Base-by-base conservation (phyloP, 768 basidiomycete genomes). In the Agaricus sinodeliciosus region DNA sequence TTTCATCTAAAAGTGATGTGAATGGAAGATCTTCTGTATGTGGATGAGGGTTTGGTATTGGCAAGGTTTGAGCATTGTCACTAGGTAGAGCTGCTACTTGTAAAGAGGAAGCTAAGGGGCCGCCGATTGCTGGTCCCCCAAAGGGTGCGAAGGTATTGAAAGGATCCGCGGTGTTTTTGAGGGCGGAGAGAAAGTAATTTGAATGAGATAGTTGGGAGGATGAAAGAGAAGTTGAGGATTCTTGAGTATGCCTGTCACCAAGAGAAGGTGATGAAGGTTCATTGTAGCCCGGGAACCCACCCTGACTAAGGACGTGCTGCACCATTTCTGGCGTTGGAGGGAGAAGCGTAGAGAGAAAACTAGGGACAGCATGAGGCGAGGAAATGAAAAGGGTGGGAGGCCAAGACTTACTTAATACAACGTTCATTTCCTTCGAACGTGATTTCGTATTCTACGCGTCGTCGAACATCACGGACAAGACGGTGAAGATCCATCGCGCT, bases 331-430 rank as follows among this genome's bases (percentile, higher is more conserved):
- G 74, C 0, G 88, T 90, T 35, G 84, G 80, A 2, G 90, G 90
- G 9, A 92, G 76, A 6, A 94, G 76, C 0, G 85, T 81, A 1
- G 86, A 79, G 15, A 85, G 64, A 64, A 93, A 92, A 60, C 87
- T 88, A 43, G 22, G 18, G 45, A 53, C 13, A 12, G 44, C n/a
- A 43, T 44, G 39, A 50, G 47, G 42, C 28, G 16, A 42, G 44
- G 26, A 43, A 18, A 19, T 50, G 42, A 19, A 42, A 43, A 52
- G 45, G 7, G 36, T 45, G 12, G 16, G 54, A 54, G 22, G 22
- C 22, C 22, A 22, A 22, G 53, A 60, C 78, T 19, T 59, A 84
- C 77, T 78, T 80, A 49, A 79, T 81, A 58, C 72, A 72, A 52
- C 76, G 73, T 58, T 85, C 80, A 1, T 58, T 70, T 9, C 82